Evolutionary conservation across 2,329 filamentous ascomycete genomes (phyloP), one percentile per base, ranked within the genome.

Genomic region (Penicillium sp.): DNA sequence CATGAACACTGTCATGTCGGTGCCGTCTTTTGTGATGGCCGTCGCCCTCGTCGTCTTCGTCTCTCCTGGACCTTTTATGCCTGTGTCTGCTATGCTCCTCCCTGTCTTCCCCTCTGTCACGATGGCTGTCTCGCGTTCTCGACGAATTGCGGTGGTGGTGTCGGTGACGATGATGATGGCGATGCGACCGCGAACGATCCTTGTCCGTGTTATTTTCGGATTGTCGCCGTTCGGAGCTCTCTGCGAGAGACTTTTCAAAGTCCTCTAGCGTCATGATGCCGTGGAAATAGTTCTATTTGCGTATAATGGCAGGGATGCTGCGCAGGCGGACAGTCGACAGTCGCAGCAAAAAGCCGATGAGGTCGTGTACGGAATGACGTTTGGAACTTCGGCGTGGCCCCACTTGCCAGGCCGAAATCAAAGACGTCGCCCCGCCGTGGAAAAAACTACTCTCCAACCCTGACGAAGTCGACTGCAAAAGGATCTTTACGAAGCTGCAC

Each of bases 181-280:
- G 63, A 47, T 61, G 68, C 60, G 70, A 69, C 47, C 66, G 62
- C 48, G 75, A 65, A 69, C 74, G 63, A 67, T 73, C 66, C 51
- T 64, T 62, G 40, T 67, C 63, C 23, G 47, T 58, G 47, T 62
- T 63, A 43, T 66, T 64, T 57, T 70, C 66, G 42, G 64, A 67
- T 26, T 68, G 68, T 49, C 68, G 65, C 64, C 70, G 62, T 60
- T 74, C 65, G 56, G 69, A 65, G 62, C 83, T 85, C 46, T 85
- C 81, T 1, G 86, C 88, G 12, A 95, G 79, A 24, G 85, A 79
- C 68, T 87, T 89, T 71, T 95, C 91, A 59, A 95, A 95, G 57
- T 92, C 89, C 63, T 85, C 83, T 58, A 86, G 69, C 5, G 80
- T 79, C 83, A 85, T 86, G 6, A 16, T 55, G 23, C 8, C 28